Evolutionary conservation across 495 filamentous ascomycete genomes (phyloP), one percentile per base, ranked within the genome.

Genomic region (Hypoxylon crocopeplum): DNA sequence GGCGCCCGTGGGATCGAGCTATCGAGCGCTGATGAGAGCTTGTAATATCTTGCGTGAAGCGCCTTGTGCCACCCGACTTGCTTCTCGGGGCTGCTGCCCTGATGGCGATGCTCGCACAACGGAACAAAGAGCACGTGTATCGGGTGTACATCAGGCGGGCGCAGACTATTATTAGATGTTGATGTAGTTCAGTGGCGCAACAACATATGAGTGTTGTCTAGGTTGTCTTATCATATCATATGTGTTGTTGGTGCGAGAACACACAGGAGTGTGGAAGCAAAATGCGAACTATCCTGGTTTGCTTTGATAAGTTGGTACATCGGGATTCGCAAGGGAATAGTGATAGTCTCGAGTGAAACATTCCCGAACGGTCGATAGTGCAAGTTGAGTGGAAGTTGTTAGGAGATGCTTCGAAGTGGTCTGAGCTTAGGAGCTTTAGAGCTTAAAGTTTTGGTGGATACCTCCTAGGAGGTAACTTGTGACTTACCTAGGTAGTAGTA

Each of bases 231-330:
- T n/a, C n/a, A n/a, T n/a, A n/a, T n/a, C n/a, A n/a, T n/a, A n/a
- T n/a, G n/a, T n/a, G n/a, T n/a, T n/a, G n/a, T n/a, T n/a, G n/a
- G n/a, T n/a, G n/a, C n/a, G n/a, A n/a, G n/a, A n/a, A n/a, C n/a
- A n/a, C n/a, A n/a, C n/a, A n/a, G n/a, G n/a, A 47, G 7, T 29
- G 29, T 24, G 59, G 60, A 54, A 64, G 44, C 44, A 64, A 19
- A 59, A 49, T 59, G 60, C 54, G 60, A 64, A 20, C 36, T 59
- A 64, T 45, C 48, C 54, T 32, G 30, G 48, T 34, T 46, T n/a
- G n/a, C n/a, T n/a, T n/a, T 48, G 30, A 13, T 13, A 29, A 29
- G 10, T 20, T 53, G 15, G 21, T 34, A 30, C 41, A 29, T 29
- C 5, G 25, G 25, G 32, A 47, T 52, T 37, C 48, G 33, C 40